Base-by-base conservation (phyloP, 177 flowering plant species). In the Vitis hybrid region DNA sequence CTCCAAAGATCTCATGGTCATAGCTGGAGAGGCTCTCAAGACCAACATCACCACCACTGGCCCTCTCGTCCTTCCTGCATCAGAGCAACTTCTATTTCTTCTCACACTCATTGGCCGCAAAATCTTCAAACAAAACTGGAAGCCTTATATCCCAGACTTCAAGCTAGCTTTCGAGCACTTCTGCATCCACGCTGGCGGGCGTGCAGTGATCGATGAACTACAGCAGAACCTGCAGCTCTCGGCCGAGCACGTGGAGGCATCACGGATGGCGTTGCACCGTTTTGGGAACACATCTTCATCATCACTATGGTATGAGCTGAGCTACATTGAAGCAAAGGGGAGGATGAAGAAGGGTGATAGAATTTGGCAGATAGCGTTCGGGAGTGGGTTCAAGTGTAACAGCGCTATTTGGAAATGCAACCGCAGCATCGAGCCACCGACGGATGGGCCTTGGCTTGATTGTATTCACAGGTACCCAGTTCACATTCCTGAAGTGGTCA, bases 281-380 rank as follows among this genome's bases (percentile, higher is more conserved):
- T 88, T 86, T 51, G 91, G 91, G 2, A 88, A 88, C 74, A 88
- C 91, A 3, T 88, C 91, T 10, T 86, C 89, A 1, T 86, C 89
- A 0, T 86, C 89, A 3, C 70, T 88, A 1, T 88, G 91, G 91
- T 88, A 88, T 39, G 90, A 87, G 65, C 3, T 88, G 77, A 67
- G 68, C 16, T 88, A 88, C 62, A 82, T 84, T 11, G 92, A 88
- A 56, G 78, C 89, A 0, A 87, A 88, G 31, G 89, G 89, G 60
- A 82, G 90, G 80, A 85, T 88, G 89, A 88, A 70, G 78, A 87
- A 72, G 58, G 92, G 92, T 10, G 85, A 82, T 10, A 66, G 89
- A n/a, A 77, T 85, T 5, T 88, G 92, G 92, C 90, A 87, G 75
- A 88, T 88, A 1, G 92, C 88, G 0, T 88, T 88, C 45, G 92